A percentile compares a stretch with the other conserved stretches of the same genome.
phyloP scores from a whole-genome alignment of 257 asterid species.

The Nicotiana benthamiana region DNA sequence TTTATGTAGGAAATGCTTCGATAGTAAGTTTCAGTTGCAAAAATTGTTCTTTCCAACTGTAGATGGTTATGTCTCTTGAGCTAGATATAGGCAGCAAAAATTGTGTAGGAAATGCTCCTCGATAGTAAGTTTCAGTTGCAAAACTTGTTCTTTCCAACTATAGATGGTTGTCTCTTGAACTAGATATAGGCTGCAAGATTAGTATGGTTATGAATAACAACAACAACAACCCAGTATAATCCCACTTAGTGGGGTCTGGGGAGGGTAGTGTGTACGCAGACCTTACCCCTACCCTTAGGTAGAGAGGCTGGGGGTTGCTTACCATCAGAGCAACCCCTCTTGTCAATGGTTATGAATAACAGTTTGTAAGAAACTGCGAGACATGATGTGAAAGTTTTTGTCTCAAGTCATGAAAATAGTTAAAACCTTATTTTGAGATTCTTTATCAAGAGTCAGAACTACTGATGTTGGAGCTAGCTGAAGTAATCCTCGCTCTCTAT shows the following conservation, averaged over 20 bases:
- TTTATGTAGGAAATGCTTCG: background rate
- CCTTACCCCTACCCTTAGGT: no score
- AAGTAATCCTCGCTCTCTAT: background rate
- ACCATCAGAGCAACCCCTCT: no score
- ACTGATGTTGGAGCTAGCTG: background rate
- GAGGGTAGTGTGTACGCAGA: no score
- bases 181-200: background rate
- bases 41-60: background rate
- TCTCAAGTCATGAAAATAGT: background rate
- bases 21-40: background rate
- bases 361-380: background rate
- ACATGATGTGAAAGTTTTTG: background rate
- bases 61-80: slow-evolving; percentile 2
- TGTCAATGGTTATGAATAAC: background rate
- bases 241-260: no score
- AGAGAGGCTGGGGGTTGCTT: no score
- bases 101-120: background rate
- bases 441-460: background rate
- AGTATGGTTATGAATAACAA: background rate
- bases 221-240: no score
- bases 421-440: background rate
- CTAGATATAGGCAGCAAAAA: background rate
- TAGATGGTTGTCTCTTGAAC: slow-evolving; percentile 1
- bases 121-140: background rate
- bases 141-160: background rate